Base-by-base conservation (phyloP, 192 early-diverging fungal species). In the Cetraspora pellucida region DNA sequence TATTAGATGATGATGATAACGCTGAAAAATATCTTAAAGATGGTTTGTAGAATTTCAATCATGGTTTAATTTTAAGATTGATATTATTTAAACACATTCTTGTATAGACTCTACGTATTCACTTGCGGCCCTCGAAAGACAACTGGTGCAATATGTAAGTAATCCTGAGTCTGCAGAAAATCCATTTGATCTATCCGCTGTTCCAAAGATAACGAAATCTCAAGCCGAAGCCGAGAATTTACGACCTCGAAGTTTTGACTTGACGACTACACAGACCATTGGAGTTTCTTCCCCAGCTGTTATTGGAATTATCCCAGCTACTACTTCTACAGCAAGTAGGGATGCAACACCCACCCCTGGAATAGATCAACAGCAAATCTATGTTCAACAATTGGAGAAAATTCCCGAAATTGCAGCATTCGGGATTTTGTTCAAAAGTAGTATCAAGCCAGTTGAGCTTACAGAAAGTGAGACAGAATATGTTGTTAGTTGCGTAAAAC, bases 401-500 rank as follows among this genome's bases (percentile, higher is more conserved):
- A 90, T 98, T 66, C 92, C 95, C 7, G 90, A 94, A 81, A 88
- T 99, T 75, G 90, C 92, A 7, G 84, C 88, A 23, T 91, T 97
- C 76, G 96, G 96, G 44, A 83, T 89, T 27, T 81, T 97, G 72
- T 93, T 96, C 88, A 96, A 95, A 77, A 95, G 92, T 21, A 95
- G 91, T 66, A 68, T 69, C 55, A 87, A 89, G 78, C 84, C 91
- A n/a, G 86, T 91, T 21, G 90, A 89, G 69, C 84, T 98, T 25
- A 98, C 96, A 19, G 98, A 99, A 79, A 86, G 90, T 13, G 98
- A 98, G 82, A 96, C 94, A 13, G 98, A 99, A 82, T 99, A 99
- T 84, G 90, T 91, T 30, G 95, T 99, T 65, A 83, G 86, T 23
- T 95, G 93, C 77, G 81, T 96, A 68, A 98, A 98, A 83, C 98